A percentile compares a stretch with the other conserved stretches of the same genome.
These are phyloP conservation scores for Carex parvula DNA, from an alignment of 176 grass and related monocot species.

Conservation along the genomic window DNA sequence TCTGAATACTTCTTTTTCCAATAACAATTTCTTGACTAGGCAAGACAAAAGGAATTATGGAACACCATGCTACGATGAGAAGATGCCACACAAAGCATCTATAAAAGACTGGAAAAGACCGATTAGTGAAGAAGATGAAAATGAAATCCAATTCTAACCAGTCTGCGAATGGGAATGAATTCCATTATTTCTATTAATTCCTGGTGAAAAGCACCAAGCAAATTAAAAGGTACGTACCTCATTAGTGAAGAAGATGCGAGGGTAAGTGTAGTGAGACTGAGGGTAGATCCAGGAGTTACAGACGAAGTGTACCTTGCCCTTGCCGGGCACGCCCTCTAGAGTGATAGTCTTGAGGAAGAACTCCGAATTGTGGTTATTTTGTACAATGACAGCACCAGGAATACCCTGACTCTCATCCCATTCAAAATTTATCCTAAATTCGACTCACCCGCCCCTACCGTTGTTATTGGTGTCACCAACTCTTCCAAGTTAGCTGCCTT, in stretches of 20 bases:
- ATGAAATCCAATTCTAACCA: too few species aligned
- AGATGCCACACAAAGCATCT: too few species aligned
- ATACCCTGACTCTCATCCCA: conserved; percentile 64
- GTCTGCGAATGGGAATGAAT: too few species aligned
- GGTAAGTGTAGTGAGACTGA: conserved; percentile 8
- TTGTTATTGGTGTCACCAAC: conserved; percentile 35
- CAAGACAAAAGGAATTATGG: too few species aligned
- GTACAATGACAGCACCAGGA: conserved; percentile 56
- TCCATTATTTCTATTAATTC: too few species aligned
- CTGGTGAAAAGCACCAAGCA: too few species aligned
- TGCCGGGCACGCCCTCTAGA: conserved; percentile 44
- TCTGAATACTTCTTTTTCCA: too few species aligned
- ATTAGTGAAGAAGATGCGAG: conserved; percentile 67
- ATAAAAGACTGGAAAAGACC: too few species aligned
- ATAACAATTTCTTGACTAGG: too few species aligned
- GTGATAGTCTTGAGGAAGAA: conserved; percentile 75
- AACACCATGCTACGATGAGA: too few species aligned
- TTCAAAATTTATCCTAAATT: conserved; percentile 39
- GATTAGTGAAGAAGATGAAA: too few species aligned
- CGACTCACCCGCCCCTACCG: conserved; percentile 44
- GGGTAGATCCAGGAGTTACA: conserved; percentile 82
- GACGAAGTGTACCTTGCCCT: conserved; percentile 46
- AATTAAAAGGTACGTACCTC: conserved; percentile 21
- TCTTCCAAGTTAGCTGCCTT: conserved; percentile 45
- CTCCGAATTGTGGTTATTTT: conserved; percentile 50